Evolutionary conservation across 495 filamentous ascomycete genomes (phyloP).

Genomic region (Neurospora terricola): DNA sequence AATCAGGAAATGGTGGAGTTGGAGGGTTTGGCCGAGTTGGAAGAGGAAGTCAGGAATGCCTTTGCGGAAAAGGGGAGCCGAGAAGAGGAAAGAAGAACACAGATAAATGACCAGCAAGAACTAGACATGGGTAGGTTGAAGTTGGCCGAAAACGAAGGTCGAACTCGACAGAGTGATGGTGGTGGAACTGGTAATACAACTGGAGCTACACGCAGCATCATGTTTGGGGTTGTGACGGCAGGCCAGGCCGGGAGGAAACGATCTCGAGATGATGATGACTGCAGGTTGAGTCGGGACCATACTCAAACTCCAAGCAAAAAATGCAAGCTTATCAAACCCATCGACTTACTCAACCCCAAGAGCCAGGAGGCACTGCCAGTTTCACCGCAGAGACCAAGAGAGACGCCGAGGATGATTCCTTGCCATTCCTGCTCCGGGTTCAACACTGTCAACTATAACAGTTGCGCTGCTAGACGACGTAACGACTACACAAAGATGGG

Average conservation of each 20-base stretch:
- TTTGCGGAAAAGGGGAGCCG: not conserved
- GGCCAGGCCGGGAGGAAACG: not conserved
- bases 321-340: not conserved
- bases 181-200: not conserved
- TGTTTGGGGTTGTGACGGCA: not conserved
- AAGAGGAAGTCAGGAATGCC: not conserved
- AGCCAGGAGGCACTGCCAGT: not conserved
- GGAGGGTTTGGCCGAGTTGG: not conserved
- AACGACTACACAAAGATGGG: not conserved
- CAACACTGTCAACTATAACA: constrained; percentile 3
- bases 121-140: not conserved
- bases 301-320: not conserved
- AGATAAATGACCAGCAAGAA: not conserved
- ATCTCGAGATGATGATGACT: not conserved
- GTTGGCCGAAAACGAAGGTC: not conserved
- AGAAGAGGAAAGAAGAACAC: not conserved
- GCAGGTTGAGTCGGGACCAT: not conserved
- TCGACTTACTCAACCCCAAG: not conserved
- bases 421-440: not conserved
- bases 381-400: not conserved
- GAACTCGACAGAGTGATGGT: not conserved
- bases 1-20: not conserved
- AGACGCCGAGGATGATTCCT: not conserved
- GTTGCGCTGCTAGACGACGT: not conserved
- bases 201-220: not conserved